phyloP scores from a whole-genome alignment of 495 filamentous ascomycete genomes.

The Bombardia bombarda region DNA sequence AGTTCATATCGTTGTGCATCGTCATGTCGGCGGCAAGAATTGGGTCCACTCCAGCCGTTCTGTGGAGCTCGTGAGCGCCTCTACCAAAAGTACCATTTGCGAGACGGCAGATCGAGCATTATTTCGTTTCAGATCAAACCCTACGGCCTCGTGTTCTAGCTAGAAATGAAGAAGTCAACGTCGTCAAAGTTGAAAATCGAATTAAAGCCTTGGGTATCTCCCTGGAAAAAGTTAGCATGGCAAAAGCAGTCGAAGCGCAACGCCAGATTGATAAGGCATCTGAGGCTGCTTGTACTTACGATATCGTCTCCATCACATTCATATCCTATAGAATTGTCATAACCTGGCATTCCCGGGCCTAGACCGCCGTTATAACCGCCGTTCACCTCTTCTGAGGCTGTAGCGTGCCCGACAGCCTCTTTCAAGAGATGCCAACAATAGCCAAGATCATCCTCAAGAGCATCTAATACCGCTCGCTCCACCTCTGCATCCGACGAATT shows the following conservation, averaged over 20 bases:
- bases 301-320: too few species aligned
- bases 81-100: too few species aligned
- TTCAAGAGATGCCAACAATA: constrained; percentile 15
- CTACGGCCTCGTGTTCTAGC: constrained; percentile 3
- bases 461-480: constrained; percentile 17
- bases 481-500: constrained; percentile 20
- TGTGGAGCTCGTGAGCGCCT: too few species aligned
- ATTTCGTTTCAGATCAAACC: not conserved
- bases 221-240: too few species aligned
- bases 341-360: not conserved
- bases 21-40: too few species aligned
- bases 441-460: constrained; percentile 15
- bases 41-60: too few species aligned
- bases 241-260: too few species aligned
- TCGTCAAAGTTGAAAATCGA: constrained; percentile 22
- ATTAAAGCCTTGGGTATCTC: constrained; percentile 15
- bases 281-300: too few species aligned
- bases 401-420: constrained; percentile 1
- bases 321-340: constrained; percentile 5
- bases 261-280: too few species aligned
- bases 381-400: not conserved
- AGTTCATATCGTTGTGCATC: too few species aligned
- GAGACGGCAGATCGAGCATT: not conserved
- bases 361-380: constrained; percentile 1
- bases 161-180: constrained; percentile 17